Percentiles rank a stretch among this genome's conserved stretches.
phyloP scores from a whole-genome alignment of 805 yeast species.

The Candida bentonensis region DNA sequence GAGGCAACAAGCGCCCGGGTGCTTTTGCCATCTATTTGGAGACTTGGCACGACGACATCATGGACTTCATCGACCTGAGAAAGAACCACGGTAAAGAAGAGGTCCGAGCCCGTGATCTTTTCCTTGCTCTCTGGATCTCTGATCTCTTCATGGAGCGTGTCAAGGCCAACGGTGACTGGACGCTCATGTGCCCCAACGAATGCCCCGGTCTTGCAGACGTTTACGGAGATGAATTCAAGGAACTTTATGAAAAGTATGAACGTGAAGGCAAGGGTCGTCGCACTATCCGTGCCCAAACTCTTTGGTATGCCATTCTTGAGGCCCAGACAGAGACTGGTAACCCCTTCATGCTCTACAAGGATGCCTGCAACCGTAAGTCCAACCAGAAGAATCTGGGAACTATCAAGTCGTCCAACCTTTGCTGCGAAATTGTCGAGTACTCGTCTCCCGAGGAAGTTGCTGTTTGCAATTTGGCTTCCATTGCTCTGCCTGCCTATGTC shows the following conservation, averaged over 20 bases:
- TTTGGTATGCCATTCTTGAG: constrained; percentile 75
- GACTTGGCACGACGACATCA: constrained; percentile 91
- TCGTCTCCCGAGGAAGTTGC: constrained; percentile 81
- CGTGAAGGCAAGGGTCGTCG: constrained; percentile 41
- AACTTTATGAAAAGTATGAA: constrained; percentile 57
- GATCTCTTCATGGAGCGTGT: constrained; percentile 86
- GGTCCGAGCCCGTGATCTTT: constrained; percentile 77
- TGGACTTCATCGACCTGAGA: constrained; percentile 66
- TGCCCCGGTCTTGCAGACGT: constrained; percentile 72
- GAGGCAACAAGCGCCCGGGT: constrained; percentile 93
- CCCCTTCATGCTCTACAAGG: constrained; percentile 89
- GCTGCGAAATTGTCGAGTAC: constrained; percentile 85
- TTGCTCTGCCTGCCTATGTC: constrained; percentile 51
- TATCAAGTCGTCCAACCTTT: constrained; percentile 81
- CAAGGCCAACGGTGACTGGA: constrained; percentile 62
- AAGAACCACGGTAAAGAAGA: constrained; percentile 94
- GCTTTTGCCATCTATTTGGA: constrained; percentile 86
- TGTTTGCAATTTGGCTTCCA: constrained; percentile 86
- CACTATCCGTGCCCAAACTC: constrained; percentile 63
- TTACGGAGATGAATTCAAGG: constrained; percentile 67
- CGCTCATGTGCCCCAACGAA: constrained; percentile 71
- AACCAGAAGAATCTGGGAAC: constrained; percentile 84
- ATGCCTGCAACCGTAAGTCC: constrained; percentile 73
- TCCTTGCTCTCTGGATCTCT: constrained; percentile 87
- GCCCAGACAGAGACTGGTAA: constrained; percentile 92